A percentile compares a stretch with the other conserved stretches of the same genome.
Conservation (phyloP, 2,329 filamentous ascomycete species). For the Aureobasidium leucospermi region DNA sequence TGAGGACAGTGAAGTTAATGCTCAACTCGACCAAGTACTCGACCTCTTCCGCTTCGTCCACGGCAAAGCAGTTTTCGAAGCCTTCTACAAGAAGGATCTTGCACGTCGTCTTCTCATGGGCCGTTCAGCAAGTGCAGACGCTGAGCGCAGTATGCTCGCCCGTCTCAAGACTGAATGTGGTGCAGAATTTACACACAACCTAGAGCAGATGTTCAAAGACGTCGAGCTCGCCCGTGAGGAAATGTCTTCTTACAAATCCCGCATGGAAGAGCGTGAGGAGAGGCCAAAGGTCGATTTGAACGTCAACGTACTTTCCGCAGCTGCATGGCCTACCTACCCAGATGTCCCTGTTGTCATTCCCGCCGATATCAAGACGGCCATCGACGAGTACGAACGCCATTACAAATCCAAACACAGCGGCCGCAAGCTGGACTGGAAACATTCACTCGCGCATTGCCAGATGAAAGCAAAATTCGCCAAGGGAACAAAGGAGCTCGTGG, state of each 20-base stretch:
- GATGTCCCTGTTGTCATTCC: slow-evolving; percentile 71
- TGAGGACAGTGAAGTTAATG: slow-evolving; percentile 85
- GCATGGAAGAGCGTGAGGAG: slow-evolving; percentile 49
- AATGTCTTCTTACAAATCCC: slow-evolving; percentile 75
- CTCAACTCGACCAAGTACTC: slow-evolving; percentile 83
- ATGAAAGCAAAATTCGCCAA: slow-evolving; percentile 73
- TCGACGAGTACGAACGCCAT: slow-evolving; percentile 73
- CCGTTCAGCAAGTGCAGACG: slow-evolving; percentile 86
- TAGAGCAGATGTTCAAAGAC: slow-evolving; percentile 99
- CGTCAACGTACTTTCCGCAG: slow-evolving; percentile 83
- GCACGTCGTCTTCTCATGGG: slow-evolving; percentile 85
- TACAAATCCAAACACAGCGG: slow-evolving; percentile 89
- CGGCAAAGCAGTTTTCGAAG: slow-evolving; percentile 95
- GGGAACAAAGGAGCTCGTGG: slow-evolving; percentile 77
- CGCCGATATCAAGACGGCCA: slow-evolving; percentile 63
- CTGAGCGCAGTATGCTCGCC: slow-evolving; percentile 89
- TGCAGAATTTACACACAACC: slow-evolving; percentile 87
- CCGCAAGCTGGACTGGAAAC: slow-evolving; percentile 82
- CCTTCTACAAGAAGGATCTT: slow-evolving; percentile 98
- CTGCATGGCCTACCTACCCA: slow-evolving; percentile 88
- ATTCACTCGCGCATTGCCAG: slow-evolving; percentile 83
- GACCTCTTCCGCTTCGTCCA: slow-evolving; percentile 96
- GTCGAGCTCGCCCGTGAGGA: slow-evolving; percentile 89
- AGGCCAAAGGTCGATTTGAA: slow-evolving; percentile 62
- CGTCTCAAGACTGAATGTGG: slow-evolving; percentile 92